Evolutionary conservation across 1,284 basidiomycete species (phyloP).

Genomic region (Blastosporella zonata): DNA sequence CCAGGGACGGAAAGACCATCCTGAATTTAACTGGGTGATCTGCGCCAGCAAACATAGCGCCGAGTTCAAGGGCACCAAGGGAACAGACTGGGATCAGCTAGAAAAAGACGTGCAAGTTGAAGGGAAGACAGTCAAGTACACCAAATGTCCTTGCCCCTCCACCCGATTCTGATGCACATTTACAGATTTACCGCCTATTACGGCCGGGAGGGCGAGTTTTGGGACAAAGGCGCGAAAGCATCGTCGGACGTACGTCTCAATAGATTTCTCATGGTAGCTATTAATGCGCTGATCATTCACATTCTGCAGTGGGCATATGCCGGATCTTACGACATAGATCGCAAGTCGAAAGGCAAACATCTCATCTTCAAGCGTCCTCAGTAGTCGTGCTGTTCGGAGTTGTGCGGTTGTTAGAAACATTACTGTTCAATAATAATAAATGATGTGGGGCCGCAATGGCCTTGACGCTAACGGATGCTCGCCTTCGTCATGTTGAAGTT

Average conservation of each 20-base stretch:
- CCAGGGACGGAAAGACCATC: background rate
- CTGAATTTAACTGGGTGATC: conserved; percentile 3
- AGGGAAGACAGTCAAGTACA: conserved; percentile 1
- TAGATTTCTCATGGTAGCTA: background rate
- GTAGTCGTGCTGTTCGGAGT: too few species aligned
- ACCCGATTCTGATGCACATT: background rate
- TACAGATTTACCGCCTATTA: conserved; percentile 1
- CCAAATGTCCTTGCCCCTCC: background rate
- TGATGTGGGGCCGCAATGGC: too few species aligned
- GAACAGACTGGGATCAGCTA: conserved; percentile 3
- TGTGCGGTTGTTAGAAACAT: conserved; percentile 7
- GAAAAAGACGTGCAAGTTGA: background rate
- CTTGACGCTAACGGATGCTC: too few species aligned
- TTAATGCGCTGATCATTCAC: background rate
- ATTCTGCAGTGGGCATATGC: conserved; percentile 4
- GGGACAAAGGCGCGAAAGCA: background rate
- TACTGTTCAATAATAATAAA: too few species aligned
- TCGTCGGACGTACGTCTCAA: background rate
- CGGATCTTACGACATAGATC: background rate
- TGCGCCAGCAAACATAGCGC: background rate
- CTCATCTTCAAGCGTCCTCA: conserved; percentile 6
- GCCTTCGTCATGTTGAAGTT: too few species aligned
- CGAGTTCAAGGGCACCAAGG: conserved; percentile 1
- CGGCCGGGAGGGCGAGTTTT: conserved; percentile 5
- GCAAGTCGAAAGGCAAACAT: conserved; percentile 2